Evolutionary conservation across 2,329 filamentous ascomycete species (phyloP).

Genomic region (Fusarium cyanostomum): DNA sequence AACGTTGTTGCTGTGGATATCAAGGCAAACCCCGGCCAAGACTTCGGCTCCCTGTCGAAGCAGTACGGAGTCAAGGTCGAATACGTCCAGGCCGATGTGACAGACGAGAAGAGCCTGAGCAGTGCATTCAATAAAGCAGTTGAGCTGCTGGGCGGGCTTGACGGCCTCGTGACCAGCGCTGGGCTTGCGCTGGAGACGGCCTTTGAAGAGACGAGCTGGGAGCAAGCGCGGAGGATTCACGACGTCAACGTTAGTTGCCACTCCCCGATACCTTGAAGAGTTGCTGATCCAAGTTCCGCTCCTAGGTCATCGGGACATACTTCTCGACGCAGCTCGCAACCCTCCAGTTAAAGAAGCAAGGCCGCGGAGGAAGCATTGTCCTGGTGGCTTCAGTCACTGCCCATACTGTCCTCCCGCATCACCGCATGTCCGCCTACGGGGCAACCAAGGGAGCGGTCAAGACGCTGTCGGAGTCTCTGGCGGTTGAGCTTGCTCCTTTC

Average conservation of each 20-base stretch:
- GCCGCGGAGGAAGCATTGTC: conserved; percentile 49
- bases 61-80: conserved; percentile 33
- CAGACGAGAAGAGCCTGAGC: conserved; percentile 39
- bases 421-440: conserved; percentile 49
- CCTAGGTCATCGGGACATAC: conserved; percentile 51
- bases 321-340: conserved; percentile 51
- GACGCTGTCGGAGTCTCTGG: conserved; percentile 49
- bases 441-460: conserved; percentile 52
- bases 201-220: conserved; percentile 53
- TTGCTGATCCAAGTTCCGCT: background rate
- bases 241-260: conserved; percentile 50
- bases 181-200: conserved; percentile 54
- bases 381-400: conserved; percentile 14
- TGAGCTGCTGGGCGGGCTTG: conserved; percentile 35
- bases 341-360: conserved; percentile 51
- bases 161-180: conserved; percentile 45
- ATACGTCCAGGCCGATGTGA: conserved; percentile 44
- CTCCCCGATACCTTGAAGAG: too few relatives aligned
- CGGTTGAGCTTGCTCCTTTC: conserved; percentile 48
- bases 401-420: conserved; percentile 8
- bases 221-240: conserved; percentile 50
- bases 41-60: conserved; percentile 34
- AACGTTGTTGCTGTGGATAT: conserved; percentile 50
- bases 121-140: conserved; percentile 34
- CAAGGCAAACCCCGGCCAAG: conserved; percentile 41